Evolutionary conservation across 2,329 filamentous ascomycete genomes (phyloP).

Genomic region (Hypoxylon sp.): DNA sequence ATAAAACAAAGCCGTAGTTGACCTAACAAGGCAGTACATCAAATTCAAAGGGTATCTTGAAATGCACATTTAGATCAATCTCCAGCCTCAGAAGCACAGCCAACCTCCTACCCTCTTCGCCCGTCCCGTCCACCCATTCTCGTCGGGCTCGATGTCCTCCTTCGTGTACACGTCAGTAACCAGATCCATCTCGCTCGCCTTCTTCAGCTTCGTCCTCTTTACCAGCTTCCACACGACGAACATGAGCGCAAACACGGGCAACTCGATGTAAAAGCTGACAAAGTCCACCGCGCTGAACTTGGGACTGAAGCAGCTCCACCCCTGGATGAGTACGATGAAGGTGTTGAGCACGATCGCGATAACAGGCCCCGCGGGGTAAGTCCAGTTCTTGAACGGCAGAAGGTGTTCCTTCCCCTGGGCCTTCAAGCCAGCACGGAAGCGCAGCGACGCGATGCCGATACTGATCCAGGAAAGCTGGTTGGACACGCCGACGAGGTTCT

Average conservation of each 20-base stretch:
- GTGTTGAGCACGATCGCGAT: slow-evolving; percentile 63
- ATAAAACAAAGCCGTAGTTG: too few species aligned
- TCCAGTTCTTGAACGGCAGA: slow-evolving; percentile 72
- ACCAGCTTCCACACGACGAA: slow-evolving; percentile 62
- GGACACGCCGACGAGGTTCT: slow-evolving; percentile 72
- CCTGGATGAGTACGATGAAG: slow-evolving; percentile 69
- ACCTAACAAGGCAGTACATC: too few species aligned
- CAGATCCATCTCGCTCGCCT: slow-evolving; percentile 58
- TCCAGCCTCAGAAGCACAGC: slow-evolving; percentile 30
- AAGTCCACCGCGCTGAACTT: slow-evolving; percentile 65
- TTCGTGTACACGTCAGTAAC: slow-evolving; percentile 54
- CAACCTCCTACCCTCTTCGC: slow-evolving; percentile 35
- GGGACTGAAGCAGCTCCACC: slow-evolving; percentile 69
- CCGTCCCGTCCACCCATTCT: slow-evolving; percentile 39
- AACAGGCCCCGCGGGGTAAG: slow-evolving; percentile 68
- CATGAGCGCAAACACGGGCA: slow-evolving; percentile 66
- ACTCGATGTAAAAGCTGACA: slow-evolving; percentile 69
- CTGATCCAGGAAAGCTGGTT: slow-evolving; percentile 73
- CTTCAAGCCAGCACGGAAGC: slow-evolving; percentile 66
- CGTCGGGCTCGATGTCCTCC: slow-evolving; percentile 40
- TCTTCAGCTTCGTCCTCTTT: slow-evolving; percentile 56
- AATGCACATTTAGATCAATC: neutral
- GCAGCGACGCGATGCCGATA: slow-evolving; percentile 70
- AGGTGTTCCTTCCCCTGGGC: slow-evolving; percentile 67
- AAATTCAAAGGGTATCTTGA: neutral